Base-by-base conservation (phyloP, 2,329 filamentous ascomycete genomes). In the Tolypocladium album region DNA sequence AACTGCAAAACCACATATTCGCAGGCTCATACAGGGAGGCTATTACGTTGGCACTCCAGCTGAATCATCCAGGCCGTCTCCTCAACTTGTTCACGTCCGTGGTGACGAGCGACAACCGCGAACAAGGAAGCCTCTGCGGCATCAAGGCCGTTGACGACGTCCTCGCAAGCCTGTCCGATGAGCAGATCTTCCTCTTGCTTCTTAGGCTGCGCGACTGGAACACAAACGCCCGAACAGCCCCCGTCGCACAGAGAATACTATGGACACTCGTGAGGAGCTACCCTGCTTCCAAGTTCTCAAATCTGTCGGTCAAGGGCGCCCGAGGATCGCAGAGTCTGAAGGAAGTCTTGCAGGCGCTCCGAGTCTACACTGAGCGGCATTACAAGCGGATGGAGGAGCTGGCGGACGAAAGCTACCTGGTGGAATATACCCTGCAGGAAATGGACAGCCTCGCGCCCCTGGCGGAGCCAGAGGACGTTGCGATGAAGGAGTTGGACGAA, bases 141-240 rank as follows among this genome's bases (percentile, higher is more conserved):
- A 71, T 86, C 20, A 79, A 76, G 60, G 84, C 86, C 13, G 93
- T 97, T 11, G 94, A 97, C 67, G 83, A 91, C 58, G 92, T 96
- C 0, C 79, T 99, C 1, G 84, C 81, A n/a, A 83, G 78, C 15
- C 80, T 99, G 7, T 88, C 88, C 5, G 88, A 94, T 66, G 88
- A 93, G 66, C 93, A 97, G 71, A 82, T 99, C 17, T 95, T 90
- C 74, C 79, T 85, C 8, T 82, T 99, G 17, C 82, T 99, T 0
- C 79, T 93, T 43, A 82, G 94, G 61, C 75, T 97, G 53, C 83
- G 95, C 55, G 94, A 99, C 75, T 99, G 94, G 94, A 99, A 99
- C 71, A 96, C 94, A 5, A 97, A 97, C 67, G 92, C 91, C 0
- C 83, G 90, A 62, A 96, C 91, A 4, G 88, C 92, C 0, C 83